Base-by-base conservation (phyloP, 108 stramenopile genomes). In the Nitzschia sp. region DNA sequence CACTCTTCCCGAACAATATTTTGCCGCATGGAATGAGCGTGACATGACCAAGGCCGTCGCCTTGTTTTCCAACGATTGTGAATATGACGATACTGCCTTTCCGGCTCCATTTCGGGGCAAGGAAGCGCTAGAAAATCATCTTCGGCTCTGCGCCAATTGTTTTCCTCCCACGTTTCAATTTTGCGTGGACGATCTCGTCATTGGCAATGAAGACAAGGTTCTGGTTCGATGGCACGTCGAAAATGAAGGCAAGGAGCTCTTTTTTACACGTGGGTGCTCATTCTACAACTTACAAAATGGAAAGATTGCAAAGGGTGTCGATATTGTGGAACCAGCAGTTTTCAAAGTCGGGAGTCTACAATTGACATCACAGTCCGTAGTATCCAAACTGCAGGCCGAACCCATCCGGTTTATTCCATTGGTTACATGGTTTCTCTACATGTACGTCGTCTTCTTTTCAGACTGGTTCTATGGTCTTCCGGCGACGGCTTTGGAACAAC, bases 211-310 rank as follows among this genome's bases (percentile, higher is more conserved):
- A 13, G 56, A 61, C 31, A 45, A 46, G 30, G 45, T 51, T 15
- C 69, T 76, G 49, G 84, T 81, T 0, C 70, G 60, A 48, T 94
- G 93, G 93, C 93, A 91, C 38, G 88, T 91, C 18, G 88, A 94
- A 69, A 88, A 83, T 64, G 70, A 83, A 49, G 85, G 82, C 6
- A 62, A 79, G 19, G 64, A 47, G 34, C 74, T 94, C 13, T 81
- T 88, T 2, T 94, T 89, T 64, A 90, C 90, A 0, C 70, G 85
- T 24, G 93, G 93, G 0, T 79, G 81, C 60, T 87, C 85, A 8
- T 80, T 88, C 32, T 94, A 94, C 78, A 70, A 71, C 11, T 48
- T 90, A 0, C 31, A 72, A 36, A 47, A 25, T 9, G 77, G 79
- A 9, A 61, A 78, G 46, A 88, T 94, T 21, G 26, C 23, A 33